These are phyloP conservation scores for Suillus weaverae DNA, from an alignment of 768 basidiomycete species.

Conservation along the genomic window DNA sequence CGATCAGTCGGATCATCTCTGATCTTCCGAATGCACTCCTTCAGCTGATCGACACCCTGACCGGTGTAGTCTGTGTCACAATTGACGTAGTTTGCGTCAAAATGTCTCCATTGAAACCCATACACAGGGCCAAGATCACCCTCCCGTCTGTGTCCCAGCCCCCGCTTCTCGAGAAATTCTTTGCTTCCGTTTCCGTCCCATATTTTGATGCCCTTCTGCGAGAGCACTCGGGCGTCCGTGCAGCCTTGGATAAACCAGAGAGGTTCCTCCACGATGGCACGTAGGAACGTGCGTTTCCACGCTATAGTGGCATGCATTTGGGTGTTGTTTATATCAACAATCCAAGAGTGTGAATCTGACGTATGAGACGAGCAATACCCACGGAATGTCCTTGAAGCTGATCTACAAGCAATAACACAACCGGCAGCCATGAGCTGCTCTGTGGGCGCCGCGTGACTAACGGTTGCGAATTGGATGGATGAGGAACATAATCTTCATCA, in stretches of 20 bases:
- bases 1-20: conserved; percentile 91
- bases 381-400: too few relatives aligned
- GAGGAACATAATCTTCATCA: too few relatives aligned
- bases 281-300: conserved; percentile 82
- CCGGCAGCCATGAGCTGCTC: too few relatives aligned
- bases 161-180: conserved; percentile 81
- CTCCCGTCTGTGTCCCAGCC: conserved; percentile 79
- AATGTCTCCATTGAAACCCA: conserved; percentile 96
- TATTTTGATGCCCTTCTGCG: conserved; percentile 85
- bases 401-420: too few relatives aligned
- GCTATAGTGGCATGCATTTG: neutral
- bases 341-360: too few relatives aligned
- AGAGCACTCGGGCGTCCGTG: conserved; percentile 78
- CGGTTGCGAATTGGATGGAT: too few relatives aligned
- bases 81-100: conserved; percentile 80
- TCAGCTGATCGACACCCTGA: conserved; percentile 89
- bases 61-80: conserved; percentile 77
- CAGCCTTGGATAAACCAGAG: conserved; percentile 90
- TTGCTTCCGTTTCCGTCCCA: conserved; percentile 97
- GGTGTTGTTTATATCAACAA: too few relatives aligned
- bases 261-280: conserved; percentile 90
- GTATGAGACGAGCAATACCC: too few relatives aligned
- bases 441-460: too few relatives aligned
- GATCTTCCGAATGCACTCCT: conserved; percentile 89
- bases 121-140: conserved; percentile 97